Evolutionary conservation across 805 yeast genomes (phyloP), one percentile per base, ranked within the genome.

Genomic region (Saccharomycopsis olivae): DNA sequence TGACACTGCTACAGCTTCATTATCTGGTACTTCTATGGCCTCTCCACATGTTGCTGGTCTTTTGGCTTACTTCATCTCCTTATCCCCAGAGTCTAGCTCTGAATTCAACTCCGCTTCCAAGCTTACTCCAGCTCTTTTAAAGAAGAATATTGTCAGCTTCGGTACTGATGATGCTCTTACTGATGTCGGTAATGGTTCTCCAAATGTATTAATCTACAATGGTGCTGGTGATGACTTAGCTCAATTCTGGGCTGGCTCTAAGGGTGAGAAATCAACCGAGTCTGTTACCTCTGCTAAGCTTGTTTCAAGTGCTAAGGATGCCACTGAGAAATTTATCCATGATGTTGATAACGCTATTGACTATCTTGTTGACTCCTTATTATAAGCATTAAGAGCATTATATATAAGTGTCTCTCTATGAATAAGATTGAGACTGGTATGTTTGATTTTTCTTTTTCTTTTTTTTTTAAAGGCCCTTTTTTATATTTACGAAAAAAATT

Each of bases 11-110:
- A 79, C 89, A 50, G 87, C 92, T 31, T 73, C 84, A 29, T 68
- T 83, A 57, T 80, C 94, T 29, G 98, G 98, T 62, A 89, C 96
- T 8, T 89, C 97, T 13, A 89, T 89, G 98, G 95, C 97, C 16
- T 82, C 96, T 28, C 97, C 98, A 33, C 96, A 88, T 56, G 88
- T 88, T 50, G 78, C 87, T 44, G 98, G 98, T 51, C 69, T 89
- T 59, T 74, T 87, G 55, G 73, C 95, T 3, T 89, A 89, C 69
- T 89, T 74, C 65, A 66, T 88, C 56, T 79, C 95, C 5, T 71
- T 87, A 61, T 86, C 83, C 64, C 94, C 95, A 50, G 80, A 72
- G 33, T 59, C 76, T 11, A 74, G 68, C 36, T 78, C 87, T 37
- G 75, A 75, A 56, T 81, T 71, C 56, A 68, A 72, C 48, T 60